A percentile compares a stretch with the other conserved stretches of the same genome.
Evolutionary conservation across 768 basidiomycete genomes (phyloP).

Genomic region (Leccinum longicurvipes): DNA sequence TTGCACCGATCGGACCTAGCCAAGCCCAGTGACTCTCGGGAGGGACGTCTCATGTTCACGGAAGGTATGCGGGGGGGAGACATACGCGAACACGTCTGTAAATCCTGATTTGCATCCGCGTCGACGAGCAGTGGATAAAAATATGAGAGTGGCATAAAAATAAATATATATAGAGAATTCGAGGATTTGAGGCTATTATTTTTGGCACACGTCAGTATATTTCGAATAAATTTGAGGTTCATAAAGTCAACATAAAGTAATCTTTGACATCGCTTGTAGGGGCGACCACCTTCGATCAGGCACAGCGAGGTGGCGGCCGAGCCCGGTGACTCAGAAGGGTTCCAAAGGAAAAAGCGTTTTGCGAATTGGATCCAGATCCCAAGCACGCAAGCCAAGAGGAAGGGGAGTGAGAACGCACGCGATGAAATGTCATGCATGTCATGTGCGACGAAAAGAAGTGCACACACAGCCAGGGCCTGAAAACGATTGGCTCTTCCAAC

Average conservation of each 20-base stretch:
- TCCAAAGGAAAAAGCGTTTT: not conserved
- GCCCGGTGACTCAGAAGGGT: constrained; percentile 1
- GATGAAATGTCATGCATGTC: not conserved
- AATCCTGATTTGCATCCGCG: not conserved
- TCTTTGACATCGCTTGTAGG: constrained; percentile 26
- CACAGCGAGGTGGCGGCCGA: constrained; percentile 10
- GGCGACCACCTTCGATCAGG: constrained; percentile 26
- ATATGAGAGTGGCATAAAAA: constrained; percentile 23
- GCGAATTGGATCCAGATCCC: not conserved
- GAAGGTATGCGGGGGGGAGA: not conserved
- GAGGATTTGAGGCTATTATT: constrained; percentile 28
- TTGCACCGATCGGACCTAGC: not conserved
- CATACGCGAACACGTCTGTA: not conserved
- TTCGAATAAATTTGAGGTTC: constrained; percentile 24
- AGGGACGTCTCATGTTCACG: not conserved
- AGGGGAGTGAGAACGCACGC: not conserved
- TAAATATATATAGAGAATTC: constrained; percentile 7
- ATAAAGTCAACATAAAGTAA: constrained; percentile 8
- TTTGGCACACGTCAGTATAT: constrained; percentile 20
- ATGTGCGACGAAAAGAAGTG: constrained; percentile 3
- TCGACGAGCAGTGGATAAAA: constrained; percentile 17
- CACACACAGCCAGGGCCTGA: constrained; percentile 1
- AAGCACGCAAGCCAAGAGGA: not conserved
- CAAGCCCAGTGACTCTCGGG: not conserved
- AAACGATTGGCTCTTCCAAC: not conserved